A percentile compares a stretch with the other conserved stretches of the same genome.
Evolutionary conservation across 805 yeast genomes (phyloP).

Genomic region (Hanseniaspora lindneri): DNA sequence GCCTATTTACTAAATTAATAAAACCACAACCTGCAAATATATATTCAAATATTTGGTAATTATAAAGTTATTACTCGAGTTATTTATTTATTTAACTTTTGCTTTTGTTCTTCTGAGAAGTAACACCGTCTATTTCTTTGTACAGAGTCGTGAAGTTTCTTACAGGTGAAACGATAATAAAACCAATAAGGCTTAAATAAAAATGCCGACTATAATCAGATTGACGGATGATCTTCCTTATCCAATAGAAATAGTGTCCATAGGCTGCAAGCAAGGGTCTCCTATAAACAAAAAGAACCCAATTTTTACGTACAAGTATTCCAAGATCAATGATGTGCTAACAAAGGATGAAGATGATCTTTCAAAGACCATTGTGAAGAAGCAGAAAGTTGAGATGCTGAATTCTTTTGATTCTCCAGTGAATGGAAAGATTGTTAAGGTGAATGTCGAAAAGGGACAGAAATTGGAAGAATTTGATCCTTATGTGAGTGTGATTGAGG

Average conservation of each 20-base stretch:
- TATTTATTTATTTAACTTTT: too few relatives aligned
- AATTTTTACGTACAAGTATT: conserved; percentile 11
- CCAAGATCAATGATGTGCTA: conserved; percentile 6
- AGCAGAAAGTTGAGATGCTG: conserved; percentile 8
- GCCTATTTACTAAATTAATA: too few relatives aligned
- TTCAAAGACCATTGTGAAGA: conserved; percentile 14
- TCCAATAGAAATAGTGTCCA: conserved; percentile 12
- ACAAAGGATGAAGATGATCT: conserved; percentile 12
- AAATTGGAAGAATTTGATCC: conserved; percentile 12
- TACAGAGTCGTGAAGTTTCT: too few relatives aligned
- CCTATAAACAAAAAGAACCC: conserved; percentile 1
- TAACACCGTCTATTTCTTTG: too few relatives aligned
- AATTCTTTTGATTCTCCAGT: conserved; percentile 14
- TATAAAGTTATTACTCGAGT: too few relatives aligned
- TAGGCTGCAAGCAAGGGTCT: background rate
- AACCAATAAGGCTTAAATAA: too few relatives aligned
- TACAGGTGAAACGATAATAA: too few relatives aligned
- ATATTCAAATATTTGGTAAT: too few relatives aligned
- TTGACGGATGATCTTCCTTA: conserved; percentile 11
- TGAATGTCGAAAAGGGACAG: background rate
- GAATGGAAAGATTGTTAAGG: conserved; percentile 4
- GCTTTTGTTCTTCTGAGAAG: too few relatives aligned
- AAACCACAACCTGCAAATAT: too few relatives aligned
- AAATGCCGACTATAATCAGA: conserved; percentile 14
- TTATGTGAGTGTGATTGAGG: conserved; percentile 32